Percentiles rank a stretch among this genome's conserved stretches.
These are phyloP conservation scores for Talaromyces sp. DNA, from an alignment of 2,329 filamentous ascomycete genomes.

Conservation along the genomic window DNA sequence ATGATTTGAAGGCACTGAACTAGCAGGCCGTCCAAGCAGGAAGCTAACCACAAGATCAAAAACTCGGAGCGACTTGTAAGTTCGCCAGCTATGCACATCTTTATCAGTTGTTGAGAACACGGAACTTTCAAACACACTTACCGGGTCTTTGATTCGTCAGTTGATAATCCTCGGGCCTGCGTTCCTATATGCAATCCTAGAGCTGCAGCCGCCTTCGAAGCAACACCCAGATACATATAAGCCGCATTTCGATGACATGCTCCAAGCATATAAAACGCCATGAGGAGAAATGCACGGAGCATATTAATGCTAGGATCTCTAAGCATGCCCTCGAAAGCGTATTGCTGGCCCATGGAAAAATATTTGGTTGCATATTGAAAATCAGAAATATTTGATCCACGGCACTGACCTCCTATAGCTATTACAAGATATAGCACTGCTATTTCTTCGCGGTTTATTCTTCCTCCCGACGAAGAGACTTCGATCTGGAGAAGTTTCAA, in stretches of 20 bases:
- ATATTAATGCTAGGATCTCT: conserved; percentile 54
- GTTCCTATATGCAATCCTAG: conserved; percentile 51
- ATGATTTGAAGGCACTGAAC: conserved; percentile 24
- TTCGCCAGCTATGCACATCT: conserved; percentile 33
- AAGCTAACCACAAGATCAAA: conserved; percentile 49
- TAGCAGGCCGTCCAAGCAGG: conserved; percentile 47
- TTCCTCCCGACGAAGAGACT: conserved; percentile 17
- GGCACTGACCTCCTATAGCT: conserved; percentile 54
- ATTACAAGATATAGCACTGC: conserved; percentile 41
- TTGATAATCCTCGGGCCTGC: conserved; percentile 7
- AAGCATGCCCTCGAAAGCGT: conserved; percentile 51
- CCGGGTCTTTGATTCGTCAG: conserved; percentile 10
- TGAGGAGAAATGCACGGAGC: conserved; percentile 52
- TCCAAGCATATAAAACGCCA: conserved; percentile 59
- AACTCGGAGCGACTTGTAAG: conserved; percentile 48
- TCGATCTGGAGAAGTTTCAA: conserved; percentile 15
- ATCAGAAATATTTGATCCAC: conserved; percentile 27
- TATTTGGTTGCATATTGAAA: conserved; percentile 36
- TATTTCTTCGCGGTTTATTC: conserved; percentile 25
- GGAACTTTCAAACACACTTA: background rate
- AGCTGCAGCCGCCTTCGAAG: conserved; percentile 55
- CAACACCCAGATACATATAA: conserved; percentile 62
- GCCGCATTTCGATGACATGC: conserved; percentile 58
- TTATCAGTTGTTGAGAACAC: background rate
- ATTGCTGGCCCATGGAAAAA: conserved; percentile 49